phyloP scores from a whole-genome alignment of 1,284 basidiomycete genomes.

The Irpex sp. region DNA sequence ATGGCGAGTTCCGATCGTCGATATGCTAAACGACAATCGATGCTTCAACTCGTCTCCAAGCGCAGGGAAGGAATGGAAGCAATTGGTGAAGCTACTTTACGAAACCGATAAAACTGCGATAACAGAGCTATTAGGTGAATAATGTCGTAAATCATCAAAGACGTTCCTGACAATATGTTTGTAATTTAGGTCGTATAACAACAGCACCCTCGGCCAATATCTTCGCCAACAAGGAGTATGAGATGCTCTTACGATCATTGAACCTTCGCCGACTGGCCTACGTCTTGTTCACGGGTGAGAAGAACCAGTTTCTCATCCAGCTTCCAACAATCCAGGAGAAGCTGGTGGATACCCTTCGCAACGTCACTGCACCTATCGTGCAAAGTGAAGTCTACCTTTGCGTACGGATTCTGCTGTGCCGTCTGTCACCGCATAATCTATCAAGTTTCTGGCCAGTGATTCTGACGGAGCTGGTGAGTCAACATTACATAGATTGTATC shows the following conservation, averaged over 20 bases:
- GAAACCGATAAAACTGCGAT: conserved; percentile 87
- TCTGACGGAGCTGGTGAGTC: conserved; percentile 82
- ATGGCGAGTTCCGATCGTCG: conserved; percentile 80
- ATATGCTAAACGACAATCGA: conserved; percentile 82
- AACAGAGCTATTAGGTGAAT: conserved; percentile 75
- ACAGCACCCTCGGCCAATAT: conserved; percentile 92
- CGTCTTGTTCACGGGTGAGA: conserved; percentile 80
- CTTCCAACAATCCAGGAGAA: conserved; percentile 95
- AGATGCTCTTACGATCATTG: conserved; percentile 85
- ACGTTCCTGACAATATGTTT: conserved; percentile 4
- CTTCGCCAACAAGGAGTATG: conserved; percentile 93
- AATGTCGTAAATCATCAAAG: not conserved
- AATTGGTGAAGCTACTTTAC: conserved; percentile 78
- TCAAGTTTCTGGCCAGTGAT: conserved; percentile 97
- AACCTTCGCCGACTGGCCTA: conserved; percentile 89
- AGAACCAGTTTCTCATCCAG: conserved; percentile 87
- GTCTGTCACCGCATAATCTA: conserved; percentile 89
- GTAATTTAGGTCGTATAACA: conserved; percentile 66
- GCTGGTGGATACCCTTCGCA: conserved; percentile 89
- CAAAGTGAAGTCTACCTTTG: conserved; percentile 95
- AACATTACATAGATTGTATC: not conserved
- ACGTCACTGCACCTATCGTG: conserved; percentile 78
- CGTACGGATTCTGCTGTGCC: conserved; percentile 86
- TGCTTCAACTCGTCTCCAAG: conserved; percentile 77
- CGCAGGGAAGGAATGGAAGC: conserved; percentile 67